Base-by-base conservation (phyloP, 108 stramenopile genomes). In the Cyclotella choctawhatcheeana region DNA sequence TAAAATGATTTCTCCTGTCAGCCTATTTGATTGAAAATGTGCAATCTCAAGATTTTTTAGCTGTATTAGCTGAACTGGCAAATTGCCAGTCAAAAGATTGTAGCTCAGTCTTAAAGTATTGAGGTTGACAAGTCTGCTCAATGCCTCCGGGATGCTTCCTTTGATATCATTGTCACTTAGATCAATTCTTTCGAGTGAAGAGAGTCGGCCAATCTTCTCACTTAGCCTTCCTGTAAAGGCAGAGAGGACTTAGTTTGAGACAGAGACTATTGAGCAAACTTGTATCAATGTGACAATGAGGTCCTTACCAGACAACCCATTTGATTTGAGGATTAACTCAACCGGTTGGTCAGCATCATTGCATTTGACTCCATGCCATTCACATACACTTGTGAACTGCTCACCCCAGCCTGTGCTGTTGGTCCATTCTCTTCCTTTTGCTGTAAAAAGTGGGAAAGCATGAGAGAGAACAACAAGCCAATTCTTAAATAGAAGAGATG, bases 81-180 rank as follows among this genome's bases (percentile, higher is more conserved):
- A 50, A 6, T 34, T 29, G 6, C 79, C 75, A 2, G 56, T 81
- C 31, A 91, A 79, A 2, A 68, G 77, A 48, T 85, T 92, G 44
- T 88, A 71, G 44, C 71, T 69, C 10, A 93, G 58, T 12, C 60
- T 56, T 12, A 92, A 48, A 6, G 67, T 64, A 20, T 70, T 48
- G 30, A 92, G 84, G 18, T 75, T 54, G 10, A 69, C 43, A 12
- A 89, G 47, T 0, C 65, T 25, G 1, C 80, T 85, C 55, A 93
- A 81, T 18, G 74, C 69, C 0, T 44, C 8, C 24, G 93, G 93
- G 26, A 93, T 34, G 3, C 82, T 34, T 22, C 91, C 91, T 56
- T 69, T 63, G 2, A 77, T 77, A 18, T 64, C 83, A 58, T 85
- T 92, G 24, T 88, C 77, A 58, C 64, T 69, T 53, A 93, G 53